Base-by-base conservation (phyloP, 169 alveolate genomes). In the Plasmodium coatneyi region DNA sequence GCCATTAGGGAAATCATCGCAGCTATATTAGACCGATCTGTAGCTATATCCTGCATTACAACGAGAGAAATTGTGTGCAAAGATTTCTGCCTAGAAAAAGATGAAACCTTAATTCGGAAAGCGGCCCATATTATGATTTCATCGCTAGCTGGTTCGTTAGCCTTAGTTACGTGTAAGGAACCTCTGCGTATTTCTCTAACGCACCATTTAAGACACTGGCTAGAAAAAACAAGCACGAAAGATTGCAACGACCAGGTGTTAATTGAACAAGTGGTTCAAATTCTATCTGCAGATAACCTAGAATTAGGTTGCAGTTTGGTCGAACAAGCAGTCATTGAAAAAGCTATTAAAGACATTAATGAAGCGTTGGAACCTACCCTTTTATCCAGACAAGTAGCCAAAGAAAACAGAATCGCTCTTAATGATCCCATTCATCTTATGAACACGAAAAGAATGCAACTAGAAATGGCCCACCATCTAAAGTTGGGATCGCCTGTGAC, bases 131-230 rank as follows among this genome's bases (percentile, higher is more conserved):
- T 96, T 82, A 98, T 98, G 97, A 98, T 98, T 74, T 96, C 99
- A 43, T 96, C 97, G 30, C 92, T 99, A 49, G 99, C 99, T 10
- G 99, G 99, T 10, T 96, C 99, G 28, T 97, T 99, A 82, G 99
- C 99, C 6, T 96, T 97, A 60, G 99, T 99, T 56, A 98, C 99
- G 16, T 98, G 99, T 82, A 98, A 98, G 95, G 99, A 98, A 81
- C 99, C 99, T 14, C 96, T 99, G 70, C 96, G 98, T 83, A 96
- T 97, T 56, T 97, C 98, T n/a, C 95, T 98, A 19, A 96, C 98
- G 76, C 98, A 97, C 82, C 97, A 98, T 82, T 96, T 99, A 70
- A 92, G 98, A 72, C 97, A 98, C 70, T 94, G 98, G 39, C 92
- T 98, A 52, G 96, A 95, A 95, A 92, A 96, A 34, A 95, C 95